phyloP scores from a whole-genome alignment of 2,329 filamentous ascomycete species.

The Apiospora aurea region DNA sequence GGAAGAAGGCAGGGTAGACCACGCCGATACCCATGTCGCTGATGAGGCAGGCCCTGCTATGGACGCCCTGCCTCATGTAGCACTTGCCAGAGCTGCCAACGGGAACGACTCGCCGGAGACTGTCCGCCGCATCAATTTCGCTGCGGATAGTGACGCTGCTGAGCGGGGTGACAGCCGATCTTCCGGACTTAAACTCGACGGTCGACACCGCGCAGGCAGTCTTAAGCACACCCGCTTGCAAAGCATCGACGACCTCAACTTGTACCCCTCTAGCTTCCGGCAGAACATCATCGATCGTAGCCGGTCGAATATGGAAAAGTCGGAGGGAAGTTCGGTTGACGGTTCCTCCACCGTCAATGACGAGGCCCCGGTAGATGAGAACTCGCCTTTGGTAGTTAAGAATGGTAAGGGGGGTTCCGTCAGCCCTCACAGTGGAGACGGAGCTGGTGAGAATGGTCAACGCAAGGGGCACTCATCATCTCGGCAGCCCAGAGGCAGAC shows the following conservation, averaged over 20 bases:
- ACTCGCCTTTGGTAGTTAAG: conserved; percentile 46
- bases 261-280: conserved; percentile 88
- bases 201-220: conserved; percentile 55
- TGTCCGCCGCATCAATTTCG: conserved; percentile 50
- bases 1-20: conserved; percentile 60
- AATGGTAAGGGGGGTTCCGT: conserved; percentile 27
- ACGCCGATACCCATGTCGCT: conserved; percentile 50
- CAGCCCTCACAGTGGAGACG: conserved; percentile 38
- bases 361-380: conserved; percentile 44
- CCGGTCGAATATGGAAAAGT: conserved; percentile 64
- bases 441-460: conserved; percentile 31
- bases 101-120: conserved; percentile 43
- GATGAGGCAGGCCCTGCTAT: conserved; percentile 66
- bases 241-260: conserved; percentile 76
- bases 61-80: conserved; percentile 69
- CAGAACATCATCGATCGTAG: conserved; percentile 92
- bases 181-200: conserved; percentile 43
- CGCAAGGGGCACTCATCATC: conserved; percentile 38
- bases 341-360: conserved; percentile 44
- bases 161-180: conserved; percentile 39
- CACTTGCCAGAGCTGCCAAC: conserved; percentile 56
- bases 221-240: conserved; percentile 65
- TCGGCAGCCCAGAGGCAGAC: conserved; percentile 42
- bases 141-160: conserved; percentile 42
- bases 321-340: conserved; percentile 61